A percentile compares a stretch with the other conserved stretches of the same genome.
Conservation (phyloP, 75 land plant genomes). For the Sequoia sempervirens region DNA sequence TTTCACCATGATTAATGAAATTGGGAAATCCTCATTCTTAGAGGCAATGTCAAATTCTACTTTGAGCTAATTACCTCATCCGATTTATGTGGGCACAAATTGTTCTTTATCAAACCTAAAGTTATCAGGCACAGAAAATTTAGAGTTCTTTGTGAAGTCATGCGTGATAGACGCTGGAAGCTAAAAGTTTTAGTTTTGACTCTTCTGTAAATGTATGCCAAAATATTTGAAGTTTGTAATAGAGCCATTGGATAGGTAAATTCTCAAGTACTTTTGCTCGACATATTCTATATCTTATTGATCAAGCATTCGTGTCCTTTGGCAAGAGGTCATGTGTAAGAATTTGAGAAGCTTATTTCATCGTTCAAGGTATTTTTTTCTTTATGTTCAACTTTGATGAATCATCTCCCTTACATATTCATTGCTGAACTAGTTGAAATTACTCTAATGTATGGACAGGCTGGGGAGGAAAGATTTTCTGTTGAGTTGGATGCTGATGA, state of each 20-base stretch:
- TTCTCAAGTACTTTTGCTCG: background rate
- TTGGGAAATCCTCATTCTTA: background rate
- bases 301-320: background rate
- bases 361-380: background rate
- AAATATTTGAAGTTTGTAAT: background rate
- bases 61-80: background rate
- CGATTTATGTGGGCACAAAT: background rate
- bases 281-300: background rate
- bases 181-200: background rate
- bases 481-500: slow-evolving; percentile 79
- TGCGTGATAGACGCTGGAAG: background rate
- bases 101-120: background rate
- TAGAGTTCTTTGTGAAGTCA: background rate
- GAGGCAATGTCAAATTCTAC: background rate
- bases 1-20: background rate
- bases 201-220: background rate
- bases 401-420: background rate
- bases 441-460: slow-evolving; percentile 34
- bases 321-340: background rate
- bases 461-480: slow-evolving; percentile 92
- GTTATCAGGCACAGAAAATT: background rate
- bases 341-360: background rate
- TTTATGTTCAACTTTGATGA: background rate
- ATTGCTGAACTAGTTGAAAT: background rate
- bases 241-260: background rate